A percentile compares a stretch with the other conserved stretches of the same genome.
phyloP scores from a whole-genome alignment of 2,329 filamentous ascomycete genomes.

The Fusarium fujikuroi region DNA sequence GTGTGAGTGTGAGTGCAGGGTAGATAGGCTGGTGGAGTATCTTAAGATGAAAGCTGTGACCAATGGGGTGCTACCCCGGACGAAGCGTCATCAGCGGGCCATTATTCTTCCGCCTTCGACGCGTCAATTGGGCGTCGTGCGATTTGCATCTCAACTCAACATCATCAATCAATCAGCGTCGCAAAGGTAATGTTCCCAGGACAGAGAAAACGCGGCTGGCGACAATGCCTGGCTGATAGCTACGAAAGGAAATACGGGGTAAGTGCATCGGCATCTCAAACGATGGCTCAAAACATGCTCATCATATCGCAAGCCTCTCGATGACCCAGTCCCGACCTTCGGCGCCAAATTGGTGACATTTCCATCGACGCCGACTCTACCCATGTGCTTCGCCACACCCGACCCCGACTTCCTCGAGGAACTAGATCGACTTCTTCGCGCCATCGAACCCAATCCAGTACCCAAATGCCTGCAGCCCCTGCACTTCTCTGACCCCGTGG shows the following conservation, averaged over 20 bases:
- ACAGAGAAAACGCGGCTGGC: neutral
- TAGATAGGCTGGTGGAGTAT: neutral
- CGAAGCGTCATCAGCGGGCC: neutral
- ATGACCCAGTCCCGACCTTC: neutral
- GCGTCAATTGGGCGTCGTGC: neutral
- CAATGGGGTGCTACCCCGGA: neutral
- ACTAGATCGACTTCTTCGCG: neutral
- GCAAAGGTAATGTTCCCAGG: neutral
- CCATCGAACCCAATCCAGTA: neutral
- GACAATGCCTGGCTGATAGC: neutral
- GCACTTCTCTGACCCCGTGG: fast-evolving
- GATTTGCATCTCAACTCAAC: fast-evolving
- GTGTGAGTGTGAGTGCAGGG: neutral
- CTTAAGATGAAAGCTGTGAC: neutral
- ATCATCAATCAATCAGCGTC: fast-evolving
- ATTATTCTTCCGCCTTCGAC: neutral
- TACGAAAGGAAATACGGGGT: fast-evolving
- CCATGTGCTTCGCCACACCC: neutral
- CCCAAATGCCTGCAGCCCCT: neutral
- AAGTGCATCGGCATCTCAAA: fast-evolving
- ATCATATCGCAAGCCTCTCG: neutral
- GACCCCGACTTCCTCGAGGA: neutral
- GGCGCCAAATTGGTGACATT: neutral
- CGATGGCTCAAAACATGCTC: fast-evolving
- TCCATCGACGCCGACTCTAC: neutral